These are phyloP conservation scores for Ascobolus immersus DNA, from an alignment of 495 filamentous ascomycete species.

Conservation along the genomic window DNA sequence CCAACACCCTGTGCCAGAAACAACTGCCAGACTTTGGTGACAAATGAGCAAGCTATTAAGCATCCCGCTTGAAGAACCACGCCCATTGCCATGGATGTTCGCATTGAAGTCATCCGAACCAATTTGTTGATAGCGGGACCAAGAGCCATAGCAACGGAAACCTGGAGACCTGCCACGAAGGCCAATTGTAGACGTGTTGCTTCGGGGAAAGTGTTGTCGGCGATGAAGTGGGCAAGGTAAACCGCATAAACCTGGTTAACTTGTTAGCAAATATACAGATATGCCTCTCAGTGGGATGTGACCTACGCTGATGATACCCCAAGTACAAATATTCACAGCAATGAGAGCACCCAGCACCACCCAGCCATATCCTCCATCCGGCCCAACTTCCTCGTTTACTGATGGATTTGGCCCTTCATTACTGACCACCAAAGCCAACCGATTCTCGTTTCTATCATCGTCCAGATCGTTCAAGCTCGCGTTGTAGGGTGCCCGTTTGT, in stretches of 20 bases:
- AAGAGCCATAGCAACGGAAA: slow-evolving; percentile 36
- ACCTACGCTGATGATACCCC: slow-evolving; percentile 25
- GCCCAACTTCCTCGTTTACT: too few relatives aligned
- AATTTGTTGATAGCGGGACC: slow-evolving; percentile 40
- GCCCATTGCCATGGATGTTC: slow-evolving; percentile 32
- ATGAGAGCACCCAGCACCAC: slow-evolving; percentile 27
- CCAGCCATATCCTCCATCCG: slow-evolving; percentile 38
- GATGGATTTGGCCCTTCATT: too few relatives aligned
- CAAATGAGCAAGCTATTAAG: slow-evolving; percentile 42
- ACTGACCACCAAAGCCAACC: too few relatives aligned
- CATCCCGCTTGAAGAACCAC: slow-evolving; percentile 33
- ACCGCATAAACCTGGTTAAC: slow-evolving; percentile 33
- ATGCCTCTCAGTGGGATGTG: background rate
- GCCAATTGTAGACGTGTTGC: slow-evolving; percentile 37
- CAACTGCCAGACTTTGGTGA: slow-evolving; percentile 44
- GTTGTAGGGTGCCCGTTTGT: too few relatives aligned
- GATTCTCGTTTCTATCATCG: too few relatives aligned
- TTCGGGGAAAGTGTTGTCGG: slow-evolving; percentile 29
- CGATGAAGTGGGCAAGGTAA: slow-evolving; percentile 46
- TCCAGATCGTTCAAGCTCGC: too few relatives aligned
- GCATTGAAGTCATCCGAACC: slow-evolving; percentile 29
- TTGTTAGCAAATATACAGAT: background rate
- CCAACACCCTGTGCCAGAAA: slow-evolving; percentile 52
- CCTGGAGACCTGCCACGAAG: slow-evolving; percentile 47
- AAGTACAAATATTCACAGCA: slow-evolving; percentile 26